Evolutionary conservation across 129 eudicot species (phyloP).

Genomic region (Helianthus annuus): DNA sequence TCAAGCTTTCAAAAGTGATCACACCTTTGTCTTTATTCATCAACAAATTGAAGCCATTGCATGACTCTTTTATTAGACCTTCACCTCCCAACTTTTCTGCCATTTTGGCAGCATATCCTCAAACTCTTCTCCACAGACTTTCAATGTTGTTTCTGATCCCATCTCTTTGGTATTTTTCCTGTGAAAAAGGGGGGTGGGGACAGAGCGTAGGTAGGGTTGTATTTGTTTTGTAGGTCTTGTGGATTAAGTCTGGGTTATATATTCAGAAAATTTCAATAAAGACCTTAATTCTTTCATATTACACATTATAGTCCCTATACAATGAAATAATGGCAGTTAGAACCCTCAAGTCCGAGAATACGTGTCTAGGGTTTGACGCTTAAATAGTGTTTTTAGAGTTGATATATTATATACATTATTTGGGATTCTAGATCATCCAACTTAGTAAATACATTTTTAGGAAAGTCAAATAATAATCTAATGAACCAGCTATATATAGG

Average conservation of each 20-base stretch:
- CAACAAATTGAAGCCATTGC: slow-evolving; percentile 51
- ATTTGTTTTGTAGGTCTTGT: slow-evolving; percentile 19
- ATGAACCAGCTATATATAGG: not conserved
- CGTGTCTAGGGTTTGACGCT: not conserved
- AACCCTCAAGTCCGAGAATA: not conserved
- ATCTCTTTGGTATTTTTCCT: not conserved
- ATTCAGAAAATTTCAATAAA: not conserved
- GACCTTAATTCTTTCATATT: not conserved
- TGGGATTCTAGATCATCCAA: not conserved
- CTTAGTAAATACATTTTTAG: not conserved
- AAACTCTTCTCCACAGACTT: slow-evolving; percentile 26
- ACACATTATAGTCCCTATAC: slow-evolving; percentile 10
- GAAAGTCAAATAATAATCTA: not conserved
- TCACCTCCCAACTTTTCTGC: slow-evolving; percentile 50
- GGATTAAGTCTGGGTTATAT: slow-evolving; percentile 16
- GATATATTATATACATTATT: not conserved
- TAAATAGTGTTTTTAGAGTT: not conserved
- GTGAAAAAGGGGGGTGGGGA: not conserved
- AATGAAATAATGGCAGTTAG: slow-evolving; percentile 6
- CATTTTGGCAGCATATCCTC: slow-evolving; percentile 55
- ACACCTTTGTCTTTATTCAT: slow-evolving; percentile 55
- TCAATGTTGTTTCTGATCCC: slow-evolving; percentile 33
- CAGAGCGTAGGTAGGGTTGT: not conserved
- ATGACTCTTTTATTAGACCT: slow-evolving; percentile 52
- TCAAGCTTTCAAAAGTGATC: slow-evolving; percentile 58